These are phyloP conservation scores for Naegleria lovaniensis DNA, from an alignment of 208 protist genomes.

Conservation along the genomic window DNA sequence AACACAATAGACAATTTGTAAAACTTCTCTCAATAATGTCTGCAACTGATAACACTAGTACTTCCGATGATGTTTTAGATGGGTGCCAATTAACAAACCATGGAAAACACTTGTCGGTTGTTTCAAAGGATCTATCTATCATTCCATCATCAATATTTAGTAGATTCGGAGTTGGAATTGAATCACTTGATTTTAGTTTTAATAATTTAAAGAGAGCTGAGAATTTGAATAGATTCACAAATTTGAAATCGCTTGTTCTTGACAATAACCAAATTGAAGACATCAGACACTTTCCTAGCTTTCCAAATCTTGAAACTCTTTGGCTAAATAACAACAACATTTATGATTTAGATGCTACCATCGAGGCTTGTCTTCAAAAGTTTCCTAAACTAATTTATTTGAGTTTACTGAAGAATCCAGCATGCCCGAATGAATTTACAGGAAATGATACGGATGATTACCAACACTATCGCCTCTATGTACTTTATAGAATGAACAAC, in stretches of 20 bases:
- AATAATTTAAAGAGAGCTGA: slow-evolving; percentile 4
- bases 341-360: slow-evolving; percentile 42
- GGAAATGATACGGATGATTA: slow-evolving; percentile 42
- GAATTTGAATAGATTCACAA: not conserved
- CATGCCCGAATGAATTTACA: slow-evolving; percentile 46
- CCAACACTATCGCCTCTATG: slow-evolving; percentile 43
- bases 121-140: not conserved
- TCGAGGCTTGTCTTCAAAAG: slow-evolving; percentile 25
- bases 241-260: slow-evolving; percentile 45
- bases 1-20: too few species aligned
- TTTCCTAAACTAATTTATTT: slow-evolving; percentile 45
- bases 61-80: not conserved
- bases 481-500: slow-evolving; percentile 35
- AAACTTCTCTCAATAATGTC: too few species aligned
- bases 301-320: slow-evolving; percentile 46
- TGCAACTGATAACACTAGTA: too few species aligned
- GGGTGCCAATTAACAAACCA: not conserved
- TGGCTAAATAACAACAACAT: slow-evolving; percentile 55
- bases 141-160: not conserved
- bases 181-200: slow-evolving; percentile 5
- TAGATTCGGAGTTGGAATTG: not conserved
- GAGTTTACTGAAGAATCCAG: slow-evolving; percentile 45
- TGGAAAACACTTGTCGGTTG: not conserved
- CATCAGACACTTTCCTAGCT: slow-evolving; percentile 34
- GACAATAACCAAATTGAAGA: slow-evolving; percentile 48